These are phyloP conservation scores for Clitopilus passeckerianus DNA, from an alignment of 768 basidiomycete species.

Conservation along the genomic window DNA sequence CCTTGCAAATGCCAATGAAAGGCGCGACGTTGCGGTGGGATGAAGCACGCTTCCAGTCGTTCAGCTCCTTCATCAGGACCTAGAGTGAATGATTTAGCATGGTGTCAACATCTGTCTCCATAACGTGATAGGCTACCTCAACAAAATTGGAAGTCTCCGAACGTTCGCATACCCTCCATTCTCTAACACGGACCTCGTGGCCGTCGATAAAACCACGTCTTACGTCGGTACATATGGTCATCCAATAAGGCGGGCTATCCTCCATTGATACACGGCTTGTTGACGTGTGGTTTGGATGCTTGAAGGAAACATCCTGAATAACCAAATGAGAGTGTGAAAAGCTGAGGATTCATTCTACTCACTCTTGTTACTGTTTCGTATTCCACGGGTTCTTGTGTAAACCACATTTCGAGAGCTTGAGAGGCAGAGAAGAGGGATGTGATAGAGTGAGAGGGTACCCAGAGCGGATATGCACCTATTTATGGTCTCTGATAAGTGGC, in stretches of 20 bases:
- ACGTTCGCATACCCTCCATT: background rate
- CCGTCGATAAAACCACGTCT: background rate
- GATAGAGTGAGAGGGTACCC: too few species aligned
- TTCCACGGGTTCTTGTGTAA: too few species aligned
- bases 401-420: too few species aligned
- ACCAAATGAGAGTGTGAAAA: background rate
- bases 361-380: too few species aligned
- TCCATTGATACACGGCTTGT: background rate
- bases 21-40: constrained; percentile 12
- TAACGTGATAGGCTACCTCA: too few species aligned
- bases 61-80: constrained; percentile 8
- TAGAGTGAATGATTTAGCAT: background rate
- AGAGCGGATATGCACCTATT: too few species aligned
- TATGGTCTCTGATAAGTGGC: too few species aligned
- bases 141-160: background rate
- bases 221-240: background rate
- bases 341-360: background rate
- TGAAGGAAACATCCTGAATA: background rate
- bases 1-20: constrained; percentile 10
- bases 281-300: background rate
- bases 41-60: constrained; percentile 11
- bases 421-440: too few species aligned
- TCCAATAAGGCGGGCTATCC: background rate
- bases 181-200: background rate
- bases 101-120: too few species aligned